These are phyloP conservation scores for Pezizomycotina sp. DNA, from an alignment of 2,329 filamentous ascomycete species.

Conservation along the genomic window DNA sequence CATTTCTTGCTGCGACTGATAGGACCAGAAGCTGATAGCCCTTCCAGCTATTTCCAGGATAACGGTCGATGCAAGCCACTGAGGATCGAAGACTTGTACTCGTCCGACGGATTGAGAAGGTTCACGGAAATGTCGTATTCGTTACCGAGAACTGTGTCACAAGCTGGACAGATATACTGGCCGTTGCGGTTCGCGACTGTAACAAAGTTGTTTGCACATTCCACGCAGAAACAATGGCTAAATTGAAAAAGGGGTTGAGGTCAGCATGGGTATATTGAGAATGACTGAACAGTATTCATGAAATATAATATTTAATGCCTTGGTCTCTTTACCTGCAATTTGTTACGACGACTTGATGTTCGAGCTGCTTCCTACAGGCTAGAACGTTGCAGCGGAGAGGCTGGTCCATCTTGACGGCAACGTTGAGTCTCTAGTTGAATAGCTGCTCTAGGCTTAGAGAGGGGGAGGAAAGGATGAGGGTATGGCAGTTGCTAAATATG, in stretches of 20 bases:
- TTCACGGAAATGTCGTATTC: slow-evolving; percentile 59
- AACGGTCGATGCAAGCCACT: slow-evolving; percentile 63
- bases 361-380: slow-evolving; percentile 54
- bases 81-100: slow-evolving; percentile 75
- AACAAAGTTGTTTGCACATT: slow-evolving; percentile 53
- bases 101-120: slow-evolving; percentile 61
- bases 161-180: slow-evolving; percentile 52
- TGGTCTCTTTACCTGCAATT: slow-evolving; percentile 44
- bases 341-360: slow-evolving; percentile 61
- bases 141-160: slow-evolving; percentile 48
- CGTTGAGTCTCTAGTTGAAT: too few species aligned
- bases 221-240: slow-evolving; percentile 71
- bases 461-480: too few species aligned
- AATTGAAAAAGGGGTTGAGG: background rate
- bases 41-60: slow-evolving; percentile 77
- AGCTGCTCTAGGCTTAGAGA: too few species aligned
- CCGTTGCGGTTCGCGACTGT: slow-evolving; percentile 37
- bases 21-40: slow-evolving; percentile 69
- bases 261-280: slow-evolving; percentile 2
- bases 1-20: slow-evolving; percentile 75
- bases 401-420: too few species aligned
- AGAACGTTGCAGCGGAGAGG: slow-evolving; percentile 62
- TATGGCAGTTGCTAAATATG: too few species aligned
- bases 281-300: background rate
- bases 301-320: background rate